Conservation (phyloP, 257 asterid genomes). For the Coffea canephora region DNA sequence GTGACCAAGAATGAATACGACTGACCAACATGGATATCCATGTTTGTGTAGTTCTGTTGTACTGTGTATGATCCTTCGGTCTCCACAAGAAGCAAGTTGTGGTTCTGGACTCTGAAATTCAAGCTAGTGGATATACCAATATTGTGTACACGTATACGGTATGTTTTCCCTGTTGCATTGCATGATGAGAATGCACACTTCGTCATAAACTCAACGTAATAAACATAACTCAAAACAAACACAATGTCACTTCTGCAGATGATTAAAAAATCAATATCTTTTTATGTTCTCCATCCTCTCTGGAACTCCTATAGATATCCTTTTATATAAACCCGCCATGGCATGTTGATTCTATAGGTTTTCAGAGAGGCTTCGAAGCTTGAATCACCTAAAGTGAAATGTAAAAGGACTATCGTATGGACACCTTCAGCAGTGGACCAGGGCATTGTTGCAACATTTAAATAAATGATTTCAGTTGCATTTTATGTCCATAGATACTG, state of each 20-base stretch:
- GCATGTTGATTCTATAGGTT: neutral
- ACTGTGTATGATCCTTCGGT: slow-evolving; percentile 96
- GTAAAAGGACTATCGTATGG: neutral
- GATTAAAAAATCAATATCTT: neutral
- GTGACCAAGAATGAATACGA: slow-evolving; percentile 90
- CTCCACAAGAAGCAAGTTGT: slow-evolving; percentile 82
- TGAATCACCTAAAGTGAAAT: neutral
- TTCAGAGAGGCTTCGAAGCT: neutral
- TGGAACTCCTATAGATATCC: too few relatives aligned
- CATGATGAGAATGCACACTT: slow-evolving; percentile 24
- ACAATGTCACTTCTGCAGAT: neutral
- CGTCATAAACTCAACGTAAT: neutral
- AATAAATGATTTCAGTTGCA: neutral
- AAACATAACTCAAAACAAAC: neutral
- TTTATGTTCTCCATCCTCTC: neutral
- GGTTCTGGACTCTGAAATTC: slow-evolving; percentile 92
- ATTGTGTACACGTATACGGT: slow-evolving; percentile 83
- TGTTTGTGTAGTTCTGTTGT: slow-evolving; percentile 78
- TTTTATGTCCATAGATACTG: neutral
- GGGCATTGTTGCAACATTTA: neutral
- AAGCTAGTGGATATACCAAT: slow-evolving; percentile 84
- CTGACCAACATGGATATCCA: slow-evolving; percentile 97
- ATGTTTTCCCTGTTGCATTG: slow-evolving; percentile 68
- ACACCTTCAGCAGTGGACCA: neutral
- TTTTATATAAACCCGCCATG: neutral